Evolutionary conservation across 768 basidiomycete genomes (phyloP).

Genomic region (Neoboletus brunneissimus): DNA sequence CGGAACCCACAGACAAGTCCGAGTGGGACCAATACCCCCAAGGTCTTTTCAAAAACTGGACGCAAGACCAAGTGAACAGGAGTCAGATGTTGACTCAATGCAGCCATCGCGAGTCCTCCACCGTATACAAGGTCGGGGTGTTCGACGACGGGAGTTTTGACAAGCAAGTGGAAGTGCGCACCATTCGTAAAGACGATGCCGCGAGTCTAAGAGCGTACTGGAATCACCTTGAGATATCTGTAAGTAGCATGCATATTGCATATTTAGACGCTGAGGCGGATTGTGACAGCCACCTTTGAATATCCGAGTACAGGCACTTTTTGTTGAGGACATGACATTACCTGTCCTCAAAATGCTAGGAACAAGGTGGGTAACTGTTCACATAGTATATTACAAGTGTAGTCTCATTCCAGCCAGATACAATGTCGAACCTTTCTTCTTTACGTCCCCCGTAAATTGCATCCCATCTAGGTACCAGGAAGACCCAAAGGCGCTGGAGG

Average conservation of each 20-base stretch:
- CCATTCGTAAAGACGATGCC: slow-evolving; percentile 13
- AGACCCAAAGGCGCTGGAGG: slow-evolving; percentile 28
- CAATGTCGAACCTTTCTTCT: slow-evolving; percentile 44
- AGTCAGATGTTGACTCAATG: slow-evolving; percentile 34
- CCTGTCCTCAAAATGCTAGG: slow-evolving; percentile 41
- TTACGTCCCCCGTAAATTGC: slow-evolving; percentile 41
- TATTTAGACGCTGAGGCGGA: background rate
- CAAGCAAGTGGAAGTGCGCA: slow-evolving; percentile 7
- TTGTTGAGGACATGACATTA: slow-evolving; percentile 36
- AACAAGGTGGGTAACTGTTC: slow-evolving; percentile 30
- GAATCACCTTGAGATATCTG: slow-evolving; percentile 24
- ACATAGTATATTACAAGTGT: too few relatives aligned
- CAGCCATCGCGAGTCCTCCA: slow-evolving; percentile 12
- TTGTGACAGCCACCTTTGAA: slow-evolving; percentile 23
- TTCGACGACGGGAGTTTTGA: slow-evolving; percentile 18
- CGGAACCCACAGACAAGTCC: background rate
- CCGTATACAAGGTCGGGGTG: slow-evolving; percentile 20
- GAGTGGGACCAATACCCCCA: slow-evolving; percentile 47
- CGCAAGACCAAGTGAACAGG: slow-evolving; percentile 37
- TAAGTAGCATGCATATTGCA: slow-evolving; percentile 11
- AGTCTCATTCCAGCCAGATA: slow-evolving; percentile 29
- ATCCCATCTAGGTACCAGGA: slow-evolving; percentile 44
- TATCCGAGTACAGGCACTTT: slow-evolving; percentile 36
- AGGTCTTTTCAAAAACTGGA: slow-evolving; percentile 54
- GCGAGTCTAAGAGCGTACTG: slow-evolving; percentile 25